These are phyloP conservation scores for Aurantiochytrium sp. DNA, from an alignment of 108 stramenopile species.

Conservation along the genomic window DNA sequence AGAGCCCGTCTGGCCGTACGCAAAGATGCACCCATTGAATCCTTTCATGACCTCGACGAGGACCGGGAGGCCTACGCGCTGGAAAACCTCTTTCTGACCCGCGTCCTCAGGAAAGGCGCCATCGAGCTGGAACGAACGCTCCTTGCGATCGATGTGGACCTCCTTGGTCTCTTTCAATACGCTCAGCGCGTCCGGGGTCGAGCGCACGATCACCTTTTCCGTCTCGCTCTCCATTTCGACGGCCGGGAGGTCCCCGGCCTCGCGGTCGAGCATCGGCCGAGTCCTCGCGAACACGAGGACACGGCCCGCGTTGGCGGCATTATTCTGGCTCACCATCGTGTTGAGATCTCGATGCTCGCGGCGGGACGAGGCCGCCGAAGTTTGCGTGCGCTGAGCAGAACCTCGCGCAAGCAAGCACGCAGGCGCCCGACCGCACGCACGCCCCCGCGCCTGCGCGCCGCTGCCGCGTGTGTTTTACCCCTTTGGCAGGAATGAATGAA, in stretches of 20 bases:
- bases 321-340: not conserved
- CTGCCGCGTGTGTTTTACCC: no score
- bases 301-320: not conserved
- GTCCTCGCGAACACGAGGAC: slow-evolving; percentile 20
- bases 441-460: no score
- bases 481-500: no score
- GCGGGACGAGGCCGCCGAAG: no score
- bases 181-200: not conserved
- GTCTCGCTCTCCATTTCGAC: not conserved
- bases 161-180: slow-evolving; percentile 11
- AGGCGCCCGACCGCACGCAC: no score
- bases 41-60: slow-evolving; percentile 29
- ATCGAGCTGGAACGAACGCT: slow-evolving; percentile 33
- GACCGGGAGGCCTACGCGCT: not conserved
- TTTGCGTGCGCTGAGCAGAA: no score
- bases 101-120: not conserved
- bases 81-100: slow-evolving; percentile 34
- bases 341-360: no score
- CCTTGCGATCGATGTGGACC: not conserved
- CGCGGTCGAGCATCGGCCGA: not conserved
- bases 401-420: no score
- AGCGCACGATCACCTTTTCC: not conserved
- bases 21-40: slow-evolving; percentile 41
- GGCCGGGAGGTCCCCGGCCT: not conserved
- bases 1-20: slow-evolving; percentile 42